These are phyloP conservation scores for Phytophthora fragariaefolia DNA, from an alignment of 352 stramenopile species.

Conservation along the genomic window DNA sequence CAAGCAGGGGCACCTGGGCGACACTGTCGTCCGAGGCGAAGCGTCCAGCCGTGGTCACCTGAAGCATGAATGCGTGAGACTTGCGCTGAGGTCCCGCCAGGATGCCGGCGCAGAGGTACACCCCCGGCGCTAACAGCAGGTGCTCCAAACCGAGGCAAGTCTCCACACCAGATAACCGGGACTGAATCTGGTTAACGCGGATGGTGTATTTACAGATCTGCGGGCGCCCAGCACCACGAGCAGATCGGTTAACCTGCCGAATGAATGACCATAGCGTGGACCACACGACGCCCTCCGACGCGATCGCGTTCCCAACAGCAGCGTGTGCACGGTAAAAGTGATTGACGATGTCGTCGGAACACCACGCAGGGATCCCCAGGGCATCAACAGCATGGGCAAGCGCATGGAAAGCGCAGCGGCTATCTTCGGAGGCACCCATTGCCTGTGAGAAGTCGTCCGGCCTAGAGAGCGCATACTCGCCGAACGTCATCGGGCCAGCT, in stretches of 20 bases:
- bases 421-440: background rate
- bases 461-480: background rate
- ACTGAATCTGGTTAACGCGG: background rate
- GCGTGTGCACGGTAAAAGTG: background rate
- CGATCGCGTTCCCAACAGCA: background rate
- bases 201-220: slow-evolving; percentile 3
- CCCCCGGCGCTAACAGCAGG: background rate
- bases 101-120: background rate
- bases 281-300: background rate
- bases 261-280: slow-evolving; percentile 8
- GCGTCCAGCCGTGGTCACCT: background rate
- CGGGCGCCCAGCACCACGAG: background rate
- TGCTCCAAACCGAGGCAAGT: background rate
- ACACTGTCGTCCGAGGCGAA: background rate
- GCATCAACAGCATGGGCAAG: background rate
- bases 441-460: background rate
- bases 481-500: background rate
- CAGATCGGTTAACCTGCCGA: background rate
- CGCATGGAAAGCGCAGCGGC: slow-evolving; percentile 6
- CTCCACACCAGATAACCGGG: background rate
- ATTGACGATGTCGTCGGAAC: background rate
- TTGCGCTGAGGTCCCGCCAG: background rate
- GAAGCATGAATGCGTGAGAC: background rate
- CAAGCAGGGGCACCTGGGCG: background rate
- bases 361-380: background rate